phyloP scores from a whole-genome alignment of 1,284 basidiomycete genomes.

The Ceratobasidium sp. region DNA sequence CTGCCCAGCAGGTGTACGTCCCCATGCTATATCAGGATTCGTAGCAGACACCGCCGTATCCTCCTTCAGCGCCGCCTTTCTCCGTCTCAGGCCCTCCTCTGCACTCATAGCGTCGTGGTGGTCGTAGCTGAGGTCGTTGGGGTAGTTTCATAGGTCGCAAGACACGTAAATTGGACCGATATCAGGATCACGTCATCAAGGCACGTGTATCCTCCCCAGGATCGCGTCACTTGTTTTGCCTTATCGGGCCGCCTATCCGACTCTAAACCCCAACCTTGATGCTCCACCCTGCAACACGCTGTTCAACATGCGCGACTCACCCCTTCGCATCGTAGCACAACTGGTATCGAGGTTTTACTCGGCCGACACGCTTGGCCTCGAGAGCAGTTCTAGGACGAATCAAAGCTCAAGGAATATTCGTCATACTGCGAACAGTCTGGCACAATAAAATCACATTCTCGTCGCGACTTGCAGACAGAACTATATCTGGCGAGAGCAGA shows the following conservation, averaged over 20 bases:
- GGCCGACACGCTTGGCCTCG: not conserved
- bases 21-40: constrained; percentile 24
- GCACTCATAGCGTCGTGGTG: constrained; percentile 19
- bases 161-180: constrained; percentile 10
- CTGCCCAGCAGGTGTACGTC: constrained; percentile 28
- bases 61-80: constrained; percentile 19
- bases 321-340: not conserved
- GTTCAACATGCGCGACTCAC: not conserved
- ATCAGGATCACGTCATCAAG: constrained; percentile 24
- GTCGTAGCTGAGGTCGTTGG: constrained; percentile 1
- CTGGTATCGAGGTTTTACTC: not conserved
- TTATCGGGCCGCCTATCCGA: not conserved
- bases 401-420: too few species aligned
- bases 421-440: too few species aligned
- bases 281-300: not conserved
- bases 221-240: not conserved
- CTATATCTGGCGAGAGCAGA: too few species aligned
- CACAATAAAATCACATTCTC: too few species aligned
- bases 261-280: not conserved
- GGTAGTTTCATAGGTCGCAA: not conserved
- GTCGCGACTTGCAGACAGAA: too few species aligned
- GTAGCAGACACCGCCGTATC: not conserved
- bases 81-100: not conserved
- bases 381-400: too few species aligned
- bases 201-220: constrained; percentile 10